Conservation (phyloP, 371 early-diverging fungal species). For the Mucor velutinosus region DNA sequence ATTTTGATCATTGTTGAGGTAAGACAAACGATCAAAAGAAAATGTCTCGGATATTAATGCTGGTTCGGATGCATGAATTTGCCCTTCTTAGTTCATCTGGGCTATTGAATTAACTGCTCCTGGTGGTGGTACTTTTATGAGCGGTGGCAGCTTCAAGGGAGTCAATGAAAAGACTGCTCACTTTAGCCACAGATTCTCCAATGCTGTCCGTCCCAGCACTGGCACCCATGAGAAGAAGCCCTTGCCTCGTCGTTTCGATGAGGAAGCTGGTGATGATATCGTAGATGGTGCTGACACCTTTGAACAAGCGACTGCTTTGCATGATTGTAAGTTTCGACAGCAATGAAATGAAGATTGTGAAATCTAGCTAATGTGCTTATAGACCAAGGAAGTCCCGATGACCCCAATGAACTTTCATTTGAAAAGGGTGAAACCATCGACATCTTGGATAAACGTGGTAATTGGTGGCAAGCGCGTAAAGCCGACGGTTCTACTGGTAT, state of each 20-base stretch:
- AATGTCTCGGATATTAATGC: slow-evolving; percentile 7
- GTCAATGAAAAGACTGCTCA: slow-evolving; percentile 15
- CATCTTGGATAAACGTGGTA: slow-evolving; percentile 88
- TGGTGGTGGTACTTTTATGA: slow-evolving; percentile 41
- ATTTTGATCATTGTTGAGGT: slow-evolving; percentile 64
- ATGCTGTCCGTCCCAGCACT: slow-evolving; percentile 28
- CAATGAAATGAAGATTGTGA: background rate
- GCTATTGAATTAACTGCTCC: slow-evolving; percentile 73
- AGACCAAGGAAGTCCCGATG: slow-evolving; percentile 84
- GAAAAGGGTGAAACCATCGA: slow-evolving; percentile 86
- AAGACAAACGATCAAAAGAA: slow-evolving; percentile 13
- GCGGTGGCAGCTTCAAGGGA: slow-evolving; percentile 3
- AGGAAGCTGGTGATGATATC: slow-evolving; percentile 15
- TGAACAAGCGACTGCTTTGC: slow-evolving; percentile 35
- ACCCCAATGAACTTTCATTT: slow-evolving; percentile 92
- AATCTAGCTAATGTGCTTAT: background rate
- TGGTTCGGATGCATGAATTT: background rate
- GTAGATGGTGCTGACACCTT: background rate
- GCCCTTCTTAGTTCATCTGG: slow-evolving; percentile 64
- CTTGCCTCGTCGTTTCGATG: slow-evolving; percentile 13
- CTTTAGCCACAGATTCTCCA: slow-evolving; percentile 8
- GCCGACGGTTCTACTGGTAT: slow-evolving; percentile 85
- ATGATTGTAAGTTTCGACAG: slow-evolving; percentile 31
- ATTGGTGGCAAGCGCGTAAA: slow-evolving; percentile 95
- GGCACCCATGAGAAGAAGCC: slow-evolving; percentile 11